Evolutionary conservation across 2,329 filamentous ascomycete species (phyloP).

Genomic region (Chaetomiaceae sp.): DNA sequence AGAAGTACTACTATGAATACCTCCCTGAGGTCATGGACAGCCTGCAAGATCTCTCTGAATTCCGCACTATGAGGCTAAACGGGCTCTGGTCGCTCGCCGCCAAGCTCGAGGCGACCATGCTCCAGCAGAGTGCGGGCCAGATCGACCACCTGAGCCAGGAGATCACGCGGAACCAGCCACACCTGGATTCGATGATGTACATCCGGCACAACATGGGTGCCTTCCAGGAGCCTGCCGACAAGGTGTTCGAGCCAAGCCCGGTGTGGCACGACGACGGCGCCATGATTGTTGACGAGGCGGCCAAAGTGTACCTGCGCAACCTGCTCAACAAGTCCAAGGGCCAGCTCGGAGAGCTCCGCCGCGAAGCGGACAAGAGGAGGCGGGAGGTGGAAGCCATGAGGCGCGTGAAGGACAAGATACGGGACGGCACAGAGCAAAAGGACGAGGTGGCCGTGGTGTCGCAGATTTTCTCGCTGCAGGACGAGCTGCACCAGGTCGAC

Average conservation of each 20-base stretch:
- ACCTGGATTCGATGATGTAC: slow-evolving; percentile 97
- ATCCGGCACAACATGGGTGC: slow-evolving; percentile 79
- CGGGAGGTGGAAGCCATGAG: slow-evolving; percentile 77
- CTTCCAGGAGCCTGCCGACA: slow-evolving; percentile 79
- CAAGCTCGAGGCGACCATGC: slow-evolving; percentile 70
- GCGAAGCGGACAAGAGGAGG: slow-evolving; percentile 78
- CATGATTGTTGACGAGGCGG: slow-evolving; percentile 80
- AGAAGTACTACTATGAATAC: slow-evolving; percentile 96
- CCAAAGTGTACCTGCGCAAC: slow-evolving; percentile 87
- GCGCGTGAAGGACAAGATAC: slow-evolving; percentile 65
- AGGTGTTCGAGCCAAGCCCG: slow-evolving; percentile 86
- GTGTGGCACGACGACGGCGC: slow-evolving; percentile 92
- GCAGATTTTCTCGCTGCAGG: slow-evolving; percentile 77
- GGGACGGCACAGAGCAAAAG: slow-evolving; percentile 78
- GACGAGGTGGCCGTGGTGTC: slow-evolving; percentile 83
- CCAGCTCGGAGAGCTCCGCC: slow-evolving; percentile 70
- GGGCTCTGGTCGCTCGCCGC: slow-evolving; percentile 76
- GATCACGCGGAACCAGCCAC: slow-evolving; percentile 79
- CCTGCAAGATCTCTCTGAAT: slow-evolving; percentile 88
- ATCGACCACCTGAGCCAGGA: slow-evolving; percentile 70
- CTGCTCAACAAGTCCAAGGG: slow-evolving; percentile 85
- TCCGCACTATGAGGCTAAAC: slow-evolving; percentile 77
- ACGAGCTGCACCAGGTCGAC: slow-evolving; percentile 77
- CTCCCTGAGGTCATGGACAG: slow-evolving; percentile 90
- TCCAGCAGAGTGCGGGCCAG: slow-evolving; percentile 66